Percentiles rank a stretch among this genome's conserved stretches.
phyloP scores from a whole-genome alignment of 768 basidiomycete genomes.

The Chalciporus chontae region DNA sequence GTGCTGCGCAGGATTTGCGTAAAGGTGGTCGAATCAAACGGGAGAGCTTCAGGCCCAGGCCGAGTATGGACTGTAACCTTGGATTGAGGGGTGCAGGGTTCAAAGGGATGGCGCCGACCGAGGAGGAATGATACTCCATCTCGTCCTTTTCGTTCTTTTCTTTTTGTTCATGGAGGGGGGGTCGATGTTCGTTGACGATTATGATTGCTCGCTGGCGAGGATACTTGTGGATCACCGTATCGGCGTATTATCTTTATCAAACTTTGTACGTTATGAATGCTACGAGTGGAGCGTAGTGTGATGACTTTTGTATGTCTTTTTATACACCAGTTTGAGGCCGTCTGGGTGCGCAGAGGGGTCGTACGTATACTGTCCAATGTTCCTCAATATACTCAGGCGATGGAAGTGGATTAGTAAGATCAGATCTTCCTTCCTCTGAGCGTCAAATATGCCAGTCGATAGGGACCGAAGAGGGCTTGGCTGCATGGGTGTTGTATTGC shows the following conservation, averaged over 20 bases:
- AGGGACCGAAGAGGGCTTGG: too few species aligned
- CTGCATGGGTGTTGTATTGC: too few species aligned
- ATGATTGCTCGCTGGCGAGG: slow-evolving; percentile 23
- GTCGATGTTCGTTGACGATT: not conserved
- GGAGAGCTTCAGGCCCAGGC: slow-evolving; percentile 82
- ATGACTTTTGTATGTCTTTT: slow-evolving; percentile 1
- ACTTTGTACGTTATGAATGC: slow-evolving; percentile 16
- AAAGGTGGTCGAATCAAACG: slow-evolving; percentile 54
- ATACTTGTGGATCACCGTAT: not conserved
- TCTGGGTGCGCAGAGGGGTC: too few species aligned
- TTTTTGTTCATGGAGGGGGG: not conserved
- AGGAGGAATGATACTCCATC: slow-evolving; percentile 19
- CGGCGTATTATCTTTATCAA: slow-evolving; percentile 21
- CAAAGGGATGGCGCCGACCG: slow-evolving; percentile 26
- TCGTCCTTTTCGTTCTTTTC: not conserved
- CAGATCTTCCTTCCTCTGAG: too few species aligned
- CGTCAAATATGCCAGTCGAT: too few species aligned
- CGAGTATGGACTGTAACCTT: slow-evolving; percentile 54
- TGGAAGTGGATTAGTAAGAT: too few species aligned
- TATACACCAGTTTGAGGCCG: not conserved
- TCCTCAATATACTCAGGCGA: too few species aligned
- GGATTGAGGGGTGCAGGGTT: slow-evolving; percentile 11
- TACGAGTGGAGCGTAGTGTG: not conserved
- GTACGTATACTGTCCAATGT: too few species aligned
- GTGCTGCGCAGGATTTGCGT: slow-evolving; percentile 23